Base-by-base conservation (phyloP, 768 basidiomycete genomes). In the Pleurotus salmoneostramineus region DNA sequence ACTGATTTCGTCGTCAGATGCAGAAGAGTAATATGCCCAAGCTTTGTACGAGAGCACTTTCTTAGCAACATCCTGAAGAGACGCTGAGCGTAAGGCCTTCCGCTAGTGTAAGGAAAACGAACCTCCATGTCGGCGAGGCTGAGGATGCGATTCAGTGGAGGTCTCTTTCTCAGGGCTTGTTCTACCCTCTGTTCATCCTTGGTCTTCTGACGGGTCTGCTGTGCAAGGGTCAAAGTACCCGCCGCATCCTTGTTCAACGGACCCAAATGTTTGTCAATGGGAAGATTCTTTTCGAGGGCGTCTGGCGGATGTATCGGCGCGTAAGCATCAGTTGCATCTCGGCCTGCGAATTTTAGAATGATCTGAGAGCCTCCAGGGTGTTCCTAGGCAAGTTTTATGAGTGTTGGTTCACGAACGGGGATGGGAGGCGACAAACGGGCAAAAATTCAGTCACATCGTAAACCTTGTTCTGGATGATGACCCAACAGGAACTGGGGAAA, bases 391-490 rank as follows among this genome's bases (percentile, higher is more conserved):
- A 27, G 21, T 27, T 27, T 27, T 27, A 34, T 52, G 33, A 21
- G n/a, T 45, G 50, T 47, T 31, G 15, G 58, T 58, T 46, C 47
- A 44, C 15, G 37, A 27, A 36, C 35, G 52, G 21, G 37, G 43
- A 42, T 45, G 32, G 37, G 50, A 21, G 17, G 17, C 14, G 60
- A 35, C 77, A 36, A 59, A 87, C 89, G 55, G 80, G 73, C 40
- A 92, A 73, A 69, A 93, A 91, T 40, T 88, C 86, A 5, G 91
- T 91, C 55, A 92, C 88, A 73, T 93, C 90, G 72, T 93, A 93
- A n/a, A 93, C 91, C 56, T 81, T 77, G 70, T 87, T 82, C 51
- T 80, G 76, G 61, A 94, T 88, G 66, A 93, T 84, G 62, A 94
- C 85, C 92, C 92, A 94, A 66, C 91, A 92, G 14, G 87, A 88